These are phyloP conservation scores for Cutaneotrichosporon sp. DNA, from an alignment of 1,284 basidiomycete genomes.

Conservation along the genomic window DNA sequence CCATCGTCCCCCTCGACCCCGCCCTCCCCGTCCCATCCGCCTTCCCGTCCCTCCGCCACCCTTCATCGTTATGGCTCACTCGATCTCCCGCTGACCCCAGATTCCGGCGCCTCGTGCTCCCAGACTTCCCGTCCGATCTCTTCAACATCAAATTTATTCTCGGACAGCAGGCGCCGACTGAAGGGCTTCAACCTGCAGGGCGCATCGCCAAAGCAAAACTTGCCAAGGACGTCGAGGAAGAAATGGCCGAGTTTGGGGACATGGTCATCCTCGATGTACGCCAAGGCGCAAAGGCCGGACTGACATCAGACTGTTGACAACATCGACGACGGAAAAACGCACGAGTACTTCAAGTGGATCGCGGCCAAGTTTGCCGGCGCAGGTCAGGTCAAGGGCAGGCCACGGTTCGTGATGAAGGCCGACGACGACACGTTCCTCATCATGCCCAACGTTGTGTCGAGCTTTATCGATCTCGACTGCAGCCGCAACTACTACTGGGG, in stretches of 20 bases:
- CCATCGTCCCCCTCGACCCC: not conserved
- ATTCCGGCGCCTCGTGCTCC: constrained; percentile 44
- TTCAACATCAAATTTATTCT: constrained; percentile 54
- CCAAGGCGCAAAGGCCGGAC: not conserved
- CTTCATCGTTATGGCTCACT: not conserved
- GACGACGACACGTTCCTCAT: constrained; percentile 55
- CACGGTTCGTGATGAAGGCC: constrained; percentile 54
- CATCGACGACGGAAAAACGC: constrained; percentile 54
- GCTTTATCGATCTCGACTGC: constrained; percentile 51
- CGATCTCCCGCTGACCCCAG: constrained; percentile 18
- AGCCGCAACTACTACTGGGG: constrained; percentile 54
- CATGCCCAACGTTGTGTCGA: constrained; percentile 52
- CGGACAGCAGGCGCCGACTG: constrained; percentile 30
- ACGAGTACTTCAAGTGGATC: constrained; percentile 54
- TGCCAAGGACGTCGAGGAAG: constrained; percentile 26
- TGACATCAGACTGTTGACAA: constrained; percentile 49
- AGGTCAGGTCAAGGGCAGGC: constrained; percentile 48
- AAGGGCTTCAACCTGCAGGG: not conserved
- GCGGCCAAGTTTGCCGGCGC: constrained; percentile 45
- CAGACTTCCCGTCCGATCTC: constrained; percentile 47
- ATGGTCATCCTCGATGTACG: constrained; percentile 45
- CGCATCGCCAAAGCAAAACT: constrained; percentile 16
- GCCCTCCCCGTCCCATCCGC: not conserved
- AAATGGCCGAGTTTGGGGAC: constrained; percentile 48
- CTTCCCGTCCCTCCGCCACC: not conserved